Evolutionary conservation across 176 grass and related monocot genomes (phyloP), one percentile per base, ranked within the genome.

Genomic region (Guadua angustifolia): DNA sequence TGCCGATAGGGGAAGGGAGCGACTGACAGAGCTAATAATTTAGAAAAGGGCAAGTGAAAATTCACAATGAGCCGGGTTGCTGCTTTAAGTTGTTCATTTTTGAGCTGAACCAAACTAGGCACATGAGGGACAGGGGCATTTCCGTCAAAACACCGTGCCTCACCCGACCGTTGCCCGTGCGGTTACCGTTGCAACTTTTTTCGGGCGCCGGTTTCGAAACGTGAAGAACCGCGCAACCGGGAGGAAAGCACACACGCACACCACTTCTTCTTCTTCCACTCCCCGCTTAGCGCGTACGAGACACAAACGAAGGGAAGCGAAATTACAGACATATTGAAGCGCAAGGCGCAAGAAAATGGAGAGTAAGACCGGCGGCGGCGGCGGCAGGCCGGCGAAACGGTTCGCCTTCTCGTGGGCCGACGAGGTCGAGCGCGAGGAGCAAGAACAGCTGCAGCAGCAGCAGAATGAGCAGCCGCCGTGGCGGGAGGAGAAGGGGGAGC

Each of bases 321-420:
- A 18, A 72, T 26, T 72, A 16, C 70, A 15, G 13, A 3, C 52
- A 21, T 21, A 0, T 9, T n/a, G 4, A 71, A 6, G 21, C 1
- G 45, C 2, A 47, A 10, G 42, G 19, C 9, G 21, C 7, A 4
- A 66, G 42, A 32, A 77, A n/a, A 73, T 79, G 85, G 74, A 82
- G 46, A 79, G 67, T 12, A 5, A 76, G 69, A 43, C n/a, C n/a
- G n/a, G 44, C 43, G 62, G 49, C 67, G 52, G 61, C 69, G 45
- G 18, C 15, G 25, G 17, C 14, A 86, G 57, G 61, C 33, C 21
- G 10, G 51, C 22, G 53, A 90, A 60, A 50, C 64, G 83, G 19
- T 89, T 94, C 61, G 50, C 75, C 38, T 91, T 91, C 89, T 94
- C 92, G 16, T 94, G 92, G 92, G 92, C 92, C 4, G 92, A 94